phyloP scores from a whole-genome alignment of 2,329 filamentous ascomycete genomes.

The Aureobasidium musti region DNA sequence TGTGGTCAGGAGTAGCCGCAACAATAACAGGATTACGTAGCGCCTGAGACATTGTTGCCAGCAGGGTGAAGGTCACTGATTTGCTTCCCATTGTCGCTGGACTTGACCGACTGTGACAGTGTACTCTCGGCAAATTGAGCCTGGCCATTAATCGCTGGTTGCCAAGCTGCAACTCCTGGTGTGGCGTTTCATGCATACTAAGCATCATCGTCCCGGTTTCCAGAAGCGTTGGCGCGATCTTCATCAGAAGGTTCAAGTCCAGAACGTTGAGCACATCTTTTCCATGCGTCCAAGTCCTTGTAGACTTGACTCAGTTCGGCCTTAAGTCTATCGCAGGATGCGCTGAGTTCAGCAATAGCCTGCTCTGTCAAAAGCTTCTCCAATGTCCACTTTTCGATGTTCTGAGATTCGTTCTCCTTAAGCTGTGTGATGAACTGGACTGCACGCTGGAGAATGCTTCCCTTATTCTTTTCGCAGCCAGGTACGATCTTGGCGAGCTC shows the following conservation, averaged over 20 bases:
- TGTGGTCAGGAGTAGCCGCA: neutral
- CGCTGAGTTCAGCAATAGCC: conserved; percentile 82
- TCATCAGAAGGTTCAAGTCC: conserved; percentile 34
- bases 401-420: conserved; percentile 90
- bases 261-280: conserved; percentile 53
- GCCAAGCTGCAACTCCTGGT: neutral
- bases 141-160: neutral
- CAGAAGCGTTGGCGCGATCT: conserved; percentile 20
- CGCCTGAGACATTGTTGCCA: neutral
- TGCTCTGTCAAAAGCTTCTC: conserved; percentile 90
- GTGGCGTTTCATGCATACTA: conserved; percentile 3
- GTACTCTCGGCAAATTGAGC: neutral
- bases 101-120: neutral
- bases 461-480: conserved; percentile 98
- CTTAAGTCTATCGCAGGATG: conserved; percentile 85
- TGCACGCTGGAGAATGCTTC: conserved; percentile 88
- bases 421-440: conserved; percentile 94
- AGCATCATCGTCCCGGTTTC: conserved; percentile 12
- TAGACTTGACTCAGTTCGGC: conserved; percentile 75
- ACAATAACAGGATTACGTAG: neutral
- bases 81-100: neutral
- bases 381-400: conserved; percentile 90
- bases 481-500: conserved; percentile 97
- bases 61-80: neutral
- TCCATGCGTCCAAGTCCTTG: conserved; percentile 77